Conservation (phyloP, 257 asterid genomes). For the Eucommia ulmoides region DNA sequence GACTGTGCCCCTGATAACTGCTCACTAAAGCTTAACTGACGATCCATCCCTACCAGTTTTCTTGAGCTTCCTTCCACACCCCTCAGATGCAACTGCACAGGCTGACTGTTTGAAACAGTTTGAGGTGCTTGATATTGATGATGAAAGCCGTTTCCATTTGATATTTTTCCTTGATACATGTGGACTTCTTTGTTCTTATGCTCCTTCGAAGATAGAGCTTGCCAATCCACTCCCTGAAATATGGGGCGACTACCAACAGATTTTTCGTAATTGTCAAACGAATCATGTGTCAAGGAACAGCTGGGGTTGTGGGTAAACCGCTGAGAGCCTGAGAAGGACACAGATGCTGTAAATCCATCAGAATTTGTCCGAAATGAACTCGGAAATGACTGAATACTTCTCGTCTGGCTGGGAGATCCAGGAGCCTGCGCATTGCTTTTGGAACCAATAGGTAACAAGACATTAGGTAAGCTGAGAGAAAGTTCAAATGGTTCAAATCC, state of each 20-base stretch:
- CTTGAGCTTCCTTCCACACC: conserved; percentile 45
- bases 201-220: conserved; percentile 68
- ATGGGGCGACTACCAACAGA: conserved; percentile 88
- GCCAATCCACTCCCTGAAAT: conserved; percentile 97
- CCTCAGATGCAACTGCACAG: conserved; percentile 23
- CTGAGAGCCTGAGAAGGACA: conserved; percentile 95
- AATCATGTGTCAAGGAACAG: conserved; percentile 71
- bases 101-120: conserved; percentile 46
- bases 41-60: conserved; percentile 39
- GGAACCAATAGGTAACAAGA: conserved; percentile 67
- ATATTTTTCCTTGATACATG: conserved; percentile 28
- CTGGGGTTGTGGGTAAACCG: conserved; percentile 95
- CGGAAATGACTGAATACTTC: conserved; percentile 75
- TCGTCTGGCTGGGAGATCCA: conserved; percentile 79
- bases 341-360: conserved; percentile 83
- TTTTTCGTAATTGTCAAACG: conserved; percentile 60
- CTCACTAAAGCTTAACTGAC: conserved; percentile 40
- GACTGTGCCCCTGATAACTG: conserved; percentile 26
- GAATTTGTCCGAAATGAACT: conserved; percentile 77
- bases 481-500: conserved; percentile 55
- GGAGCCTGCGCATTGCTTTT: conserved; percentile 43
- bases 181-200: conserved; percentile 51
- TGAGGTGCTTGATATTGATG: conserved; percentile 48
- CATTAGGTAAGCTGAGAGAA: conserved; percentile 95
- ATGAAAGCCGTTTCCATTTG: conserved; percentile 38